phyloP scores from a whole-genome alignment of 768 basidiomycete species.

The Mycena haematopus region DNA sequence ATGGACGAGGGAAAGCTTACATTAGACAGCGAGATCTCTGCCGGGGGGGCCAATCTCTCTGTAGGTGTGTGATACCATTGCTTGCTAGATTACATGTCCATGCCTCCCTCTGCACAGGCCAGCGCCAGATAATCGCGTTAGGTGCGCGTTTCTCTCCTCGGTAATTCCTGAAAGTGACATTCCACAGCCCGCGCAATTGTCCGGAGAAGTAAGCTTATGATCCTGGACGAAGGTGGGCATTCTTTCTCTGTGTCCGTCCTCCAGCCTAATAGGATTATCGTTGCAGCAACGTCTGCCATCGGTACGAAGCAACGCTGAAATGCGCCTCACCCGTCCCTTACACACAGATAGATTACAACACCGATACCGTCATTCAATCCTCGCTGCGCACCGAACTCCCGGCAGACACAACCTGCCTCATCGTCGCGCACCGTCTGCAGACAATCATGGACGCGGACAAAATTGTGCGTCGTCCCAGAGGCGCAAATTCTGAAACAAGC shows the following conservation, averaged over 20 bases:
- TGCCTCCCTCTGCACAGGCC: background rate
- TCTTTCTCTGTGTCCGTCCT: background rate
- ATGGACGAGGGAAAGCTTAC: background rate
- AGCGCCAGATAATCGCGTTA: background rate
- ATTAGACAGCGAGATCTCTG: background rate
- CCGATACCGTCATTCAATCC: background rate
- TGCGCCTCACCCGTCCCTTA: too few species aligned
- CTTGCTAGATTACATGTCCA: too few species aligned
- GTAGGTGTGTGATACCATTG: background rate
- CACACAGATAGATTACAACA: background rate
- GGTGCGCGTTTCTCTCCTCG: background rate
- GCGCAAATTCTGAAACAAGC: too few species aligned
- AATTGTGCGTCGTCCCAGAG: background rate
- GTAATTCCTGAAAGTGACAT: background rate
- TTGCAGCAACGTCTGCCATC: background rate
- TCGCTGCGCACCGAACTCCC: background rate
- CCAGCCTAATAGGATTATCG: background rate
- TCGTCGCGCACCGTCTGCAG: background rate
- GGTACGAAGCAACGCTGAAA: too few species aligned
- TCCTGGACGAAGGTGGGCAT: background rate
- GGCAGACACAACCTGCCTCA: background rate
- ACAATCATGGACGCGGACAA: background rate
- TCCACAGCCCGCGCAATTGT: background rate
- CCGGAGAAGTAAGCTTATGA: background rate
- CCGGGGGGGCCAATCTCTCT: background rate